These are phyloP conservation scores for Hebeloma cylindrosporum DNA, from an alignment of 768 basidiomycete genomes.

Conservation along the genomic window DNA sequence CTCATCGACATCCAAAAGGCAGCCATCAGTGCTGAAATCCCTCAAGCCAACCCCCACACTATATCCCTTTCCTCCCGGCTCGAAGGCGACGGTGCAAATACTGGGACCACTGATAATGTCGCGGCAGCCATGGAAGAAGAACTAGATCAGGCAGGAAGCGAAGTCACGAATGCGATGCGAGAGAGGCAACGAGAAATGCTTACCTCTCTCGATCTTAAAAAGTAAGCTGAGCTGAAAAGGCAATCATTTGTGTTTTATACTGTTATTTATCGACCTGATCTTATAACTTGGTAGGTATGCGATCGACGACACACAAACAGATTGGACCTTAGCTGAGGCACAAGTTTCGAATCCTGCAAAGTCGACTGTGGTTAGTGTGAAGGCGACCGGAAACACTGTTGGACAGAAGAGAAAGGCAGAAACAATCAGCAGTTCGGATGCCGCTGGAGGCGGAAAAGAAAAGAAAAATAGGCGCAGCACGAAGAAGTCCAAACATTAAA, in stretches of 20 bases:
- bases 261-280: conserved; percentile 10
- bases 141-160: conserved; percentile 74
- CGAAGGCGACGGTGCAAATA: conserved; percentile 2
- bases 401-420: conserved; percentile 64
- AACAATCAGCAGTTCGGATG: conserved; percentile 9
- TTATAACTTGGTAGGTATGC: conserved; percentile 51
- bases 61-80: conserved; percentile 17
- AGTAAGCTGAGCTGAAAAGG: conserved; percentile 53
- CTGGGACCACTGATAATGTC: conserved; percentile 33
- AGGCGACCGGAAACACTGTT: conserved; percentile 38
- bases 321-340: conserved; percentile 75
- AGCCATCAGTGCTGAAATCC: conserved; percentile 66
- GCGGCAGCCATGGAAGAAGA: conserved; percentile 58
- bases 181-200: conserved; percentile 88
- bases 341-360: conserved; percentile 60
- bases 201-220: conserved; percentile 80
- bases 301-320: conserved; percentile 65
- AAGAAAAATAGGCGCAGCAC: conserved; percentile 52
- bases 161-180: conserved; percentile 62
- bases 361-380: conserved; percentile 78
- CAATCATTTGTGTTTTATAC: conserved; percentile 15
- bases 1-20: conserved; percentile 79
- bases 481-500: conserved; percentile 46
- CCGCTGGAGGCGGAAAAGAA: conserved; percentile 28
- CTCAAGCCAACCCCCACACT: conserved; percentile 35